Evolutionary conservation across 2,329 filamentous ascomycete species (phyloP), one percentile per base, ranked within the genome.

Genomic region (Anthostomella pinea): DNA sequence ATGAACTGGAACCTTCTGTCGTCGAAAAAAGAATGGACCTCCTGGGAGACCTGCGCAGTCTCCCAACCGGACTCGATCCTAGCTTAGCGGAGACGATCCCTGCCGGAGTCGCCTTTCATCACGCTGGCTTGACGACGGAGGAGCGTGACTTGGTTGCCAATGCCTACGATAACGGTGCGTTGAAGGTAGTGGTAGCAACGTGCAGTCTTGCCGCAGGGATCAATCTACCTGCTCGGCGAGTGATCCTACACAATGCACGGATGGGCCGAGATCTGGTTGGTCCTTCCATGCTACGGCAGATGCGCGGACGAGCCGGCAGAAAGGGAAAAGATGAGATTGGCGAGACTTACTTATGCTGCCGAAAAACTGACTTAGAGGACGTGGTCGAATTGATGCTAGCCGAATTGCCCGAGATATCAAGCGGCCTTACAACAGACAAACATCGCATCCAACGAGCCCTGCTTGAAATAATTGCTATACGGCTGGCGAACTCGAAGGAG

Each of bases 141-240:
- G 85, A 90, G 57, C 73, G 85, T 31, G 83, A 87, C 31, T 63
- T 88, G 6, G 73, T 89, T 35, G 79, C 84, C 3, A 72, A 71
- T 22, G 83, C 83, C 9, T 89, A 87, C 47, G 85, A 89, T 53
- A 59, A 66, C 24, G 83, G 85, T 1, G 67, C 75, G 5, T 57
- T 89, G 13, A 82, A 83, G 48, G 77, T 87, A 1, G 81, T 87
- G 34, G 79, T 87, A 11, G 85, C 85, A 23, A 90, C 85, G 2
- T 88, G 84, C 52, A 87, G 83, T 55, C 71, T 90, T 38, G 85
- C 85, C n/a, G 85, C 85, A 10, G 85, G 85, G n/a, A 87, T 90
- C 40, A 89, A 90, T 59, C 65, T 90, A 53, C 58, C 58, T 5
- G 85, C 85, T 6, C 71, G 85, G 35, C 70, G 85, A 47, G 85